Conservation (phyloP, 345 rosid genomes). For the Salix viminalis region DNA sequence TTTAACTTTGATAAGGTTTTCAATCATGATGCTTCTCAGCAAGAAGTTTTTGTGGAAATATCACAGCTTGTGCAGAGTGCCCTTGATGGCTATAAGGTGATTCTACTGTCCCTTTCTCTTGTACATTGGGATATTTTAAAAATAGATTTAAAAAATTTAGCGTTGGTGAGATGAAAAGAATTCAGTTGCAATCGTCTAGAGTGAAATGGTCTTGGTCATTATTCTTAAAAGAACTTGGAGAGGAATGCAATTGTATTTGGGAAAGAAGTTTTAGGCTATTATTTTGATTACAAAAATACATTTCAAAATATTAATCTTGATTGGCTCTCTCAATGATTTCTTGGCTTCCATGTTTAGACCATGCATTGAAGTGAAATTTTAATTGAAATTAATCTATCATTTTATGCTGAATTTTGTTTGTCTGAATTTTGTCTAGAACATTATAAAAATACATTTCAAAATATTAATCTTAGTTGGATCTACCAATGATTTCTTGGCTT, state of each 20-base stretch:
- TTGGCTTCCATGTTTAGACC: not conserved
- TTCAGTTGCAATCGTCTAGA: not conserved
- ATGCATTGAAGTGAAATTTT: not conserved
- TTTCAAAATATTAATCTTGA: not conserved
- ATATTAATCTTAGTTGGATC: not conserved
- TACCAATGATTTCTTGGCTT: not conserved
- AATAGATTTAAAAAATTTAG: not conserved
- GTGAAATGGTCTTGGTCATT: not conserved
- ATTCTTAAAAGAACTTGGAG: not conserved
- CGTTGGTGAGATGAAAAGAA: not conserved
- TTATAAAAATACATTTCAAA: not conserved
- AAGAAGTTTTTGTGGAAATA: conserved; percentile 83
- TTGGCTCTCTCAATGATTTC: not conserved
- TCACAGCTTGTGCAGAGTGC: conserved; percentile 96
- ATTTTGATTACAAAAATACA: not conserved
- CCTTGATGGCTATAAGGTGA: conserved; percentile 93
- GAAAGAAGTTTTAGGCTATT: not conserved
- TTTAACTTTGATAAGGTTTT: conserved; percentile 95
- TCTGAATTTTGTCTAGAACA: not conserved
- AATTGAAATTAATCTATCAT: not conserved
- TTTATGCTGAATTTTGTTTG: too few species aligned
- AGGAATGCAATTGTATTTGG: not conserved
- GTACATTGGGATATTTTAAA: not conserved
- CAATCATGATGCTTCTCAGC: conserved; percentile 73
- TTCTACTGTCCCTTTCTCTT: not conserved